These are phyloP conservation scores for Glaciozyma antarctica DNA, from an alignment of 768 basidiomycete genomes.

Conservation along the genomic window DNA sequence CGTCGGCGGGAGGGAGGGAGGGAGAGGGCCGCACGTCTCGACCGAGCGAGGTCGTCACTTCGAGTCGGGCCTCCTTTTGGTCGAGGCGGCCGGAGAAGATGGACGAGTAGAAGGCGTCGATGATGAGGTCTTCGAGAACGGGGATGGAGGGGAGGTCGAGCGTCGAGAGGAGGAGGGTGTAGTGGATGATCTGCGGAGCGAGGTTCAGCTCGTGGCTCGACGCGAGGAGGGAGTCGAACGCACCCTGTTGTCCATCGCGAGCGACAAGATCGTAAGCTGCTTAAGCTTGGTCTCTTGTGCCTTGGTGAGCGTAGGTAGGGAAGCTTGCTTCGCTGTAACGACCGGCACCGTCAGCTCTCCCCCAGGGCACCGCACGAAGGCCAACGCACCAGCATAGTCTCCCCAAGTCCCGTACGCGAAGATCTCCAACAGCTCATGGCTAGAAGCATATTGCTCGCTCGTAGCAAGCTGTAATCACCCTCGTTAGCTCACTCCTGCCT, in stretches of 20 bases:
- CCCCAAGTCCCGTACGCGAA: slow-evolving; percentile 83
- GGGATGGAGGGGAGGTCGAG: slow-evolving; percentile 71
- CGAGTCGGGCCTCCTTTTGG: slow-evolving; percentile 78
- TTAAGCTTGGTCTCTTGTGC: slow-evolving; percentile 80
- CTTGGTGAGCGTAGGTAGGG: slow-evolving; percentile 51
- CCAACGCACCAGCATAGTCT: slow-evolving; percentile 63
- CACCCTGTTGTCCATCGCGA: slow-evolving; percentile 59
- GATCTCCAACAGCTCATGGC: slow-evolving; percentile 60
- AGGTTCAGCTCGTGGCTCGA: neutral
- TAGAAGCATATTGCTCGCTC: slow-evolving; percentile 56
- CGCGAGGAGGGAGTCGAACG: slow-evolving; percentile 1
- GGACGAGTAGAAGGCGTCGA: slow-evolving; percentile 89
- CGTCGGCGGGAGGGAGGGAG: slow-evolving; percentile 42
- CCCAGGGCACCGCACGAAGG: neutral
- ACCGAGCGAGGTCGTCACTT: slow-evolving; percentile 87
- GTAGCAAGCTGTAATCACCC: slow-evolving; percentile 51
- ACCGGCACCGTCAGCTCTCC: neutral
- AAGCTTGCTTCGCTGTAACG: slow-evolving; percentile 47
- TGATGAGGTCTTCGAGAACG: slow-evolving; percentile 90
- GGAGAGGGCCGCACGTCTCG: slow-evolving; percentile 72
- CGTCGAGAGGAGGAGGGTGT: slow-evolving; percentile 57
- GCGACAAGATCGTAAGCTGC: slow-evolving; percentile 79
- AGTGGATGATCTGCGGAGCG: slow-evolving; percentile 59
- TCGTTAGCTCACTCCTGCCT: neutral
- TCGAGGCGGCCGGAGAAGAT: slow-evolving; percentile 84